Base-by-base conservation (phyloP, 768 basidiomycete species). In the Amanita pallidorosea region DNA sequence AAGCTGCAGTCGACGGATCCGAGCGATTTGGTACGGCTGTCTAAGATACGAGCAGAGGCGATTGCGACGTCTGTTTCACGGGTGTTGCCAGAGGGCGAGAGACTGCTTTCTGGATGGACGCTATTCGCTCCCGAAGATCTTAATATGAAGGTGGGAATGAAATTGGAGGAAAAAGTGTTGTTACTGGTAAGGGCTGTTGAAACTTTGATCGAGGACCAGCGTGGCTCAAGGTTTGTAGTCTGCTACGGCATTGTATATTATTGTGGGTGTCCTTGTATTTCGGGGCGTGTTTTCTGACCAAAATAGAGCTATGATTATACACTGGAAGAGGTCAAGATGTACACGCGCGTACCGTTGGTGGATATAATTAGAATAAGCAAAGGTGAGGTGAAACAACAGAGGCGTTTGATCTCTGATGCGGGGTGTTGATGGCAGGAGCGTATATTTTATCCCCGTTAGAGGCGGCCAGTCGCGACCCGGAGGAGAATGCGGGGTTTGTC, bases 361-460 rank as follows among this genome's bases (percentile, higher is more conserved):
- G 86, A 88, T 60, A 81, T 98, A 58, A 69, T 77, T 25, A 69
- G 72, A 18, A 82, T 99, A 17, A 79, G 76, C 47, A 89, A 87
- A 76, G 95, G 92, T 85, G 8, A 54, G 42, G 8, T 45, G 15
- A 37, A 13, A 29, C 22, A 23, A n/a, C 31, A 31, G 31, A 22
- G 27, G n/a, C 23, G 29, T 51, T 37, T 34, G 53, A 51, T 22
- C n/a, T 53, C 45, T 52, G 17, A 53, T 42, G 44, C 18, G 44
- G 41, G 8, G 41, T 51, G 20, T 49, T 47, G 33, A 17, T 49
- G 36, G 4, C 49, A 93, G 94, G 94, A n/a, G 82, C 89, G 41
- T 99, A 98, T 62, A 97, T 98, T 53, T 68, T 97, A 37, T 96
- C 94, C 1, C 84, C 94, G 2, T 72, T 98, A 2, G 91, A 97